A percentile compares a stretch with the other conserved stretches of the same genome.
Conservation (phyloP, 2,329 filamentous ascomycete species). For the Lasiodiplodia hormozganensis region DNA sequence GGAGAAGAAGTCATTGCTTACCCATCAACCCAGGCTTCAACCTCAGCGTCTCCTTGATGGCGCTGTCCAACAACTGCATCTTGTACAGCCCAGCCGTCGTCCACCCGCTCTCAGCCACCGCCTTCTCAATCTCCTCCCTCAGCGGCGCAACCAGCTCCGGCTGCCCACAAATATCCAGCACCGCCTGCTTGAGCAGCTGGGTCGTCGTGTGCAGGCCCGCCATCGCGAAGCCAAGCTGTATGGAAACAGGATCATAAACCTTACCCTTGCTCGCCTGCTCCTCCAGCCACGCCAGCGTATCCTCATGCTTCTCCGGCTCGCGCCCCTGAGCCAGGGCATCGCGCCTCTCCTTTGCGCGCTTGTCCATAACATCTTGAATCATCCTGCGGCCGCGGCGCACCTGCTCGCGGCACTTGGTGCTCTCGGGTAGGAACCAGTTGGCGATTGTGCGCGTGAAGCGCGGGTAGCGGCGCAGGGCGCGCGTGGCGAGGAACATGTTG, state of each 20-base stretch:
- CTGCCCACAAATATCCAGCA: conserved; percentile 36
- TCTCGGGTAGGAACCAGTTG: conserved; percentile 38
- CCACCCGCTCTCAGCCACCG: conserved; percentile 38
- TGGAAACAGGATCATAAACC: conserved; percentile 30
- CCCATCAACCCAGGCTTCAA: conserved; percentile 33
- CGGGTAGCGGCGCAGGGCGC: conserved; percentile 45
- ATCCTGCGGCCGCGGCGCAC: conserved; percentile 45
- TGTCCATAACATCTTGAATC: conserved; percentile 36
- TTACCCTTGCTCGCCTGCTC: conserved; percentile 34
- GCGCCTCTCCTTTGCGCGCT: not conserved
- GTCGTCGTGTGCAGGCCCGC: conserved; percentile 36
- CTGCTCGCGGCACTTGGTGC: conserved; percentile 46
- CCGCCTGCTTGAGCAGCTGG: conserved; percentile 36
- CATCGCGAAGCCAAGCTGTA: conserved; percentile 31
- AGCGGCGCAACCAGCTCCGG: conserved; percentile 38
- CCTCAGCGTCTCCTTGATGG: conserved; percentile 43
- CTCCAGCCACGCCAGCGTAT: not conserved
- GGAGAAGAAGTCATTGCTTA: conserved; percentile 28
- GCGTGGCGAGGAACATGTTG: conserved; percentile 43
- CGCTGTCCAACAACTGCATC: conserved; percentile 42
- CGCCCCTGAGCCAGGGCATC: not conserved
- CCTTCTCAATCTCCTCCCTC: conserved; percentile 37
- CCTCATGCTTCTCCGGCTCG: not conserved
- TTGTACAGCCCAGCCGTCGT: conserved; percentile 39
- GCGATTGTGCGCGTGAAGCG: conserved; percentile 41